These are phyloP conservation scores for Bruguiera sexangula DNA, from an alignment of 345 rosid genomes.

Conservation along the genomic window DNA sequence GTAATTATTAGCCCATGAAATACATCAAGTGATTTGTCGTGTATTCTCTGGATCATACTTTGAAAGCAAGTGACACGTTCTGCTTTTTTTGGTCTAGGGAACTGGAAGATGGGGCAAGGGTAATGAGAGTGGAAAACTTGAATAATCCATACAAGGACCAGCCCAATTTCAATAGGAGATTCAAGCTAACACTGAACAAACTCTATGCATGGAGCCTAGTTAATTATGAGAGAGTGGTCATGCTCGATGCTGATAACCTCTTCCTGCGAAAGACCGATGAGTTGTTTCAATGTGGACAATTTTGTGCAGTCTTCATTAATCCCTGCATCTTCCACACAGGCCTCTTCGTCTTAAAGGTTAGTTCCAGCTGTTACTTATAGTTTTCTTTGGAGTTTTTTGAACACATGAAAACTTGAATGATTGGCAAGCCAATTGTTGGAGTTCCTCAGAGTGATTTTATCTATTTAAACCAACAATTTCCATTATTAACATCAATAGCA, in stretches of 20 bases:
- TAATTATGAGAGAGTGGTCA: slow-evolving; percentile 79
- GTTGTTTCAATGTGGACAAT: slow-evolving; percentile 88
- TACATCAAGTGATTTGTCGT: neutral
- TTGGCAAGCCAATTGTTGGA: no score
- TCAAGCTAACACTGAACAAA: slow-evolving; percentile 83
- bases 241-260: slow-evolving; percentile 91
- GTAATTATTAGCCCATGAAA: no score
- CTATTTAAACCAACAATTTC: no score
- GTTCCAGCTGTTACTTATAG: neutral
- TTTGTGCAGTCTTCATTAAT: slow-evolving; percentile 93
- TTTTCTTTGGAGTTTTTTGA: neutral
- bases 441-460: no score
- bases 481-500: no score
- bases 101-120: slow-evolving; percentile 79
- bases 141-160: slow-evolving; percentile 81
- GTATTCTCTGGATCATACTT: neutral
- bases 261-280: slow-evolving; percentile 81
- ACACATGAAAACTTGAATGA: no score
- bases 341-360: slow-evolving; percentile 79
- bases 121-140: slow-evolving; percentile 76
- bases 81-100: slow-evolving; percentile 46
- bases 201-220: slow-evolving; percentile 86
- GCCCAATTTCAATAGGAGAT: slow-evolving; percentile 56
- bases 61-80: slow-evolving; percentile 6
- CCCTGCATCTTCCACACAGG: slow-evolving; percentile 99